These are phyloP conservation scores for Entophlyctis luteolus DNA, from an alignment of 192 early-diverging fungal species.

Conservation along the genomic window DNA sequence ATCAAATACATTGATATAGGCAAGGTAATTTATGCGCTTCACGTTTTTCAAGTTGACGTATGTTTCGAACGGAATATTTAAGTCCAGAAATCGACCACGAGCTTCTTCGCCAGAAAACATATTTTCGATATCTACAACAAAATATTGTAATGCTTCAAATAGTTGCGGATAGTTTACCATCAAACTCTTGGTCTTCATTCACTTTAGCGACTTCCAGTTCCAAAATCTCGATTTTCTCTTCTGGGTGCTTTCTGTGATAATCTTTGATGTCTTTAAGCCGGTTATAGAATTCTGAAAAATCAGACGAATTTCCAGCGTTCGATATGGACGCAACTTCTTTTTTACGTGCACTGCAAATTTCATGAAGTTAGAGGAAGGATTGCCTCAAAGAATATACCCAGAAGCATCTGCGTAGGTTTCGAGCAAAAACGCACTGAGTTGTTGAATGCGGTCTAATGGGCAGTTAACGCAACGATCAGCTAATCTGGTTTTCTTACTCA, in stretches of 20 bases:
- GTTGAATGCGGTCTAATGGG: conserved; percentile 59
- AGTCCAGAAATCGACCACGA: conserved; percentile 78
- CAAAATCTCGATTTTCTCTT: conserved; percentile 69
- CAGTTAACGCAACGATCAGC: neutral
- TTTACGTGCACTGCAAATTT: conserved; percentile 50
- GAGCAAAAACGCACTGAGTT: conserved; percentile 57
- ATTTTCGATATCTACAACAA: conserved; percentile 63
- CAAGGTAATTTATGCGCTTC: conserved; percentile 56
- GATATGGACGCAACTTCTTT: conserved; percentile 69
- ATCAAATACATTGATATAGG: conserved; percentile 66
- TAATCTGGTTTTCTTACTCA: conserved; percentile 10
- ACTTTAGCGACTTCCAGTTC: conserved; percentile 51
- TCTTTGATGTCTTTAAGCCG: conserved; percentile 76
- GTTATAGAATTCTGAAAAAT: conserved; percentile 85
- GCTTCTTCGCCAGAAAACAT: conserved; percentile 92
- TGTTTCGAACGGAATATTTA: conserved; percentile 72
- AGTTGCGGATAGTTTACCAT: conserved; percentile 15
- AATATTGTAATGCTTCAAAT: neutral
- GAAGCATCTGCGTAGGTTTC: conserved; percentile 69
- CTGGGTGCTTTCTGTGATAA: conserved; percentile 74
- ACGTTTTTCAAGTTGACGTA: conserved; percentile 77
- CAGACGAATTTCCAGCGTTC: conserved; percentile 39
- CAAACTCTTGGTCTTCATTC: conserved; percentile 15
- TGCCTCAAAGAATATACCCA: conserved; percentile 45
- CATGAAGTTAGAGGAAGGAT: neutral